A percentile compares a stretch with the other conserved stretches of the same genome.
Conservation (phyloP, 139 green algal genomes). For the Coelastrella sp. region DNA sequence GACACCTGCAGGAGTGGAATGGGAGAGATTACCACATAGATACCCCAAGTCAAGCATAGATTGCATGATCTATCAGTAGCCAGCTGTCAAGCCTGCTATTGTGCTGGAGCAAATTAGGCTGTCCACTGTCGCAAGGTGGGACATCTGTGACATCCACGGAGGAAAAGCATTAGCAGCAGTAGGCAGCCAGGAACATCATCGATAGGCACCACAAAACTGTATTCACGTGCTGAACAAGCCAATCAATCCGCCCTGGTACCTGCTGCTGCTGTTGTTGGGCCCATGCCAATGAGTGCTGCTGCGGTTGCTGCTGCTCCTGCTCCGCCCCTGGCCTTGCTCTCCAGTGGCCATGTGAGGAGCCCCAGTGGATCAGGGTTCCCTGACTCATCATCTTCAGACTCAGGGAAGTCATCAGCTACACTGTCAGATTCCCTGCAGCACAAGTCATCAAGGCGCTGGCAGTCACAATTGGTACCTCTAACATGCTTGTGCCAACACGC, state of each 20-base stretch:
- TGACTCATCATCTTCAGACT: conserved; percentile 29
- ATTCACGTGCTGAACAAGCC: neutral
- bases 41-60: too few species aligned
- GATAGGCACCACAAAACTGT: too few species aligned
- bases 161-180: too few species aligned
- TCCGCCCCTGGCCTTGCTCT: conserved; percentile 11
- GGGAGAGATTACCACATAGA: too few species aligned
- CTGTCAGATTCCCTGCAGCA: conserved; percentile 19
- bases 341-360: conserved; percentile 25
- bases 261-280: neutral
- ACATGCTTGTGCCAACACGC: neutral
- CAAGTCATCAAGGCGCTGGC: neutral
- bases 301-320: conserved; percentile 25
- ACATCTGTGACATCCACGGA: too few species aligned
- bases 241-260: neutral
- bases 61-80: too few species aligned
- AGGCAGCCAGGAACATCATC: too few species aligned
- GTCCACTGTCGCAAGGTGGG: too few species aligned
- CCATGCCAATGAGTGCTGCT: conserved; percentile 12
- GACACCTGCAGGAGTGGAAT: neutral
- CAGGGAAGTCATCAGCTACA: conserved; percentile 6
- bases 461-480: neutral
- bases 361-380: conserved; percentile 13
- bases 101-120: too few species aligned
- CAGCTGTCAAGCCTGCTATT: too few species aligned